Base-by-base conservation (phyloP, 805 yeast species). In the Cyberlindnera sargentensis region DNA sequence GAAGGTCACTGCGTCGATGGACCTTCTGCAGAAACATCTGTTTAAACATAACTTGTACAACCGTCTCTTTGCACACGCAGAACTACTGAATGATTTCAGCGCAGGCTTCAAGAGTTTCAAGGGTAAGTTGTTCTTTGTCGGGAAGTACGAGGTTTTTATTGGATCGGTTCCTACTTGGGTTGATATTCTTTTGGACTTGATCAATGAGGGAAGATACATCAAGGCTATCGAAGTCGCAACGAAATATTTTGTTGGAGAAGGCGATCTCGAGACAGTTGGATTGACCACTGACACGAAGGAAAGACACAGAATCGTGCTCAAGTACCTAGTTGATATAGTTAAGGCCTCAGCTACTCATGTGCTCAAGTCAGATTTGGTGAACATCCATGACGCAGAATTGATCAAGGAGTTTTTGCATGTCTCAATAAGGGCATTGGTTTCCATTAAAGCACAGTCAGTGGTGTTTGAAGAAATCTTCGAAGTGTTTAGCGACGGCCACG, bases 131-230 rank as follows among this genome's bases (percentile, higher is more conserved):
- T 72, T 79, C 51, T 44, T 78, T 1, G 51, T 81, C 40, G 84
- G 84, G 0, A 64, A 67, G 34, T 71, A 72, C 42, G 80, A 76
- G 44, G 55, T 78, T 36, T 64, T 64, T 5, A 69, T 80, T 3
- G 95, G 90, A 0, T 67, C 77, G 25, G 61, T 78, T 11, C 66
- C 78, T 3, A 78, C 73, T 51, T 87, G 96, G 96, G 86, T 88
- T 52, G 57, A 51, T 40, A 24, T 51, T 3, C 30, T 56, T 1
- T 34, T 54, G 89, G 95, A 86, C 82, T 55, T 75, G 9, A 65
- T 87, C 39, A 65, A 73, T 8, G 50, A 62, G 2, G 77, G 74
- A 1, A 58, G 72, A 24, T 82, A 79, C 43, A 58, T 73, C 5
- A 64, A 60, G 3, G 90, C 95, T 0, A 66, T 86, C n/a, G 60